Conservation (phyloP, 768 basidiomycete genomes). For the Mycena indigotica region DNA sequence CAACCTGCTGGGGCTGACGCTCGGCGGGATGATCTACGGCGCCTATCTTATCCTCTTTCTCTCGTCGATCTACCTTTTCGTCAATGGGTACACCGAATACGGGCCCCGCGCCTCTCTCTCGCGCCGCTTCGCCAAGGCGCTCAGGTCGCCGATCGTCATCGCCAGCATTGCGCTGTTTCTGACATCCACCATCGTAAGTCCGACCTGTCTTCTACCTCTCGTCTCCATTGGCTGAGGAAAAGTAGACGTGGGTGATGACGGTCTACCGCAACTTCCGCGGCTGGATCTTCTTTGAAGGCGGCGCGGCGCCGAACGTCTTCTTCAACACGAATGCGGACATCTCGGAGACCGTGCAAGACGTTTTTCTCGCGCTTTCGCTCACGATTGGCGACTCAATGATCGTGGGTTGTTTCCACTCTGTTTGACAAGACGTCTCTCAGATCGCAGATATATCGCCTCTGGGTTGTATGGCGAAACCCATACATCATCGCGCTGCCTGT, state of each 20-base stretch:
- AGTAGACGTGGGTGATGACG: neutral
- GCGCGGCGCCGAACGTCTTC: neutral
- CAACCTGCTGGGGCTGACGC: neutral
- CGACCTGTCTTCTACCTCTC: neutral
- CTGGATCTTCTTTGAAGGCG: neutral
- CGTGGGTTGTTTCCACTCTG: neutral
- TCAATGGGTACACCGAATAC: too few relatives aligned
- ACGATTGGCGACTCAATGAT: neutral
- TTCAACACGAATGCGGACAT: neutral
- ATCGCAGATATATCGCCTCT: neutral
- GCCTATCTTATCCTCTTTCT: neutral
- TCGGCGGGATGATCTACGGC: neutral
- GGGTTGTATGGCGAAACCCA: neutral
- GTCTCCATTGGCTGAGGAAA: neutral
- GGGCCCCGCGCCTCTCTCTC: too few relatives aligned
- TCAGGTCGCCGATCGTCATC: neutral
- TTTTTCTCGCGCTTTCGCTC: neutral
- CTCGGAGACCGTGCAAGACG: neutral
- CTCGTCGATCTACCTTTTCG: neutral
- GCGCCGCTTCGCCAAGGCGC: too few relatives aligned
- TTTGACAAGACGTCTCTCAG: neutral
- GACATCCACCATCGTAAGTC: neutral
- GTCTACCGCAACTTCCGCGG: neutral
- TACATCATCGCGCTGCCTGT: neutral
- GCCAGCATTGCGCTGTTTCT: neutral